Base-by-base conservation (phyloP, 225 moss, liverwort and hornwort species). In the Sphagnum tenellum region DNA sequence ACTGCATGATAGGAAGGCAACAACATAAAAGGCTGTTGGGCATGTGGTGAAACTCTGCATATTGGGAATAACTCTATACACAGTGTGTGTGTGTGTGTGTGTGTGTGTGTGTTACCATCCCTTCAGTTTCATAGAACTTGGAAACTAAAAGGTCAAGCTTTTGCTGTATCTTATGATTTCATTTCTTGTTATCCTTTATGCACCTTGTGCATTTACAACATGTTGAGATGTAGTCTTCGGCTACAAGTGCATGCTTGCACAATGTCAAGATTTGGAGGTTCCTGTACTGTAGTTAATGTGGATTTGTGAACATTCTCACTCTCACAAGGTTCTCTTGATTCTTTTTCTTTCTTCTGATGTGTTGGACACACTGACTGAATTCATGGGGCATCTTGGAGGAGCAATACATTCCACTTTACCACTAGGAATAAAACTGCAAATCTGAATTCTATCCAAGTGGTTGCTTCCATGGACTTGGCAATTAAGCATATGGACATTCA, bases 381-480 rank as follows among this genome's bases (percentile, higher is more conserved):
- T 29, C 29, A 29, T 29, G 29, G 29, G 29, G 29, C 29, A 29
- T 29, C 29, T 29, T 29, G 29, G 29, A 29, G 29, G 29, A 29
- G 29, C 29, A 29, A 29, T 29, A 29, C 1, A 29, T 29, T 29
- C 29, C 29, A 29, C 29, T 29, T 29, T 29, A 29, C 29, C 29
- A 29, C 29, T 29, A 1, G 29, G 29, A 29, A 29, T 29, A 29
- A 29, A 29, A 1, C 1, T 29, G 29, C 29, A 1, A 29, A 29
- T 29, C 44, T 44, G 12, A n/a, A 7, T 61, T 64, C 44, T 60
- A 49, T 1, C 29, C 58, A 88, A 84, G 87, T 68, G 87, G 87
- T 49, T 88, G 81, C 64, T 84, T 76, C 59, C 84, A 88, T 75
- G 81, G 80, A 44, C 87, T 84, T 46, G 69, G 55, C 54, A 69